These are phyloP conservation scores for Papiliotrema flavescens DNA, from an alignment of 1,284 basidiomycete species.

Conservation along the genomic window DNA sequence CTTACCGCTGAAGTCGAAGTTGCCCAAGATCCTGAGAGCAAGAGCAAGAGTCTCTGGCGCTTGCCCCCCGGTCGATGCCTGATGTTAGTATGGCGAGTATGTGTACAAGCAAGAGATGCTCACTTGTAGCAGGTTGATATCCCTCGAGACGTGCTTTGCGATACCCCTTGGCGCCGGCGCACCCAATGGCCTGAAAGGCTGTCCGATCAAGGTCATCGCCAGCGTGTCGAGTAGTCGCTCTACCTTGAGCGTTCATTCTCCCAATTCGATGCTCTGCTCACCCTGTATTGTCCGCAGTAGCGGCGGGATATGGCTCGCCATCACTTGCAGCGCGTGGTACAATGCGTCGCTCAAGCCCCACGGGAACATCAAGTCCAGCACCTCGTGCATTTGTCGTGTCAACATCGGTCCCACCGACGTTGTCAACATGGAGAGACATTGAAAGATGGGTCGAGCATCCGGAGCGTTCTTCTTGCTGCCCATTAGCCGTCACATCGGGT, in stretches of 20 bases:
- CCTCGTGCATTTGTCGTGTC: constrained; percentile 92
- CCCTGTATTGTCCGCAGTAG: constrained; percentile 90
- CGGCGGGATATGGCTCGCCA: constrained; percentile 85
- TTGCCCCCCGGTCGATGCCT: constrained; percentile 50
- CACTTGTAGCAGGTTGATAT: constrained; percentile 62
- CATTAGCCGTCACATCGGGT: constrained; percentile 11
- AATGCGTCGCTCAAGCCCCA: constrained; percentile 90
- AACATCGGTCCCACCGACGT: constrained; percentile 93
- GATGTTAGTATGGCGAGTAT: constrained; percentile 22
- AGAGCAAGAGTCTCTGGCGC: constrained; percentile 74
- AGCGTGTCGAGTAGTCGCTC: constrained; percentile 83
- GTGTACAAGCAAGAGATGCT: constrained; percentile 6
- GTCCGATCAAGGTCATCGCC: constrained; percentile 73
- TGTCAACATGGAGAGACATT: constrained; percentile 95
- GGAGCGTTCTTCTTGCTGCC: constrained; percentile 85
- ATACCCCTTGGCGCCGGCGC: constrained; percentile 51
- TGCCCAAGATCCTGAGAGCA: constrained; percentile 81
- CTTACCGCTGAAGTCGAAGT: constrained; percentile 89
- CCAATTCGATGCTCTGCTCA: constrained; percentile 38
- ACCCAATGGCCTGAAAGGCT: constrained; percentile 79
- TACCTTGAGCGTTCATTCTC: constrained; percentile 34
- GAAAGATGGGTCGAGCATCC: constrained; percentile 93
- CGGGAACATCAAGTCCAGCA: constrained; percentile 94
- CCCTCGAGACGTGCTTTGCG: constrained; percentile 54
- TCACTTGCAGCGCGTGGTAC: constrained; percentile 77